Base-by-base conservation (phyloP, 345 rosid species). In the Firmiana major region DNA sequence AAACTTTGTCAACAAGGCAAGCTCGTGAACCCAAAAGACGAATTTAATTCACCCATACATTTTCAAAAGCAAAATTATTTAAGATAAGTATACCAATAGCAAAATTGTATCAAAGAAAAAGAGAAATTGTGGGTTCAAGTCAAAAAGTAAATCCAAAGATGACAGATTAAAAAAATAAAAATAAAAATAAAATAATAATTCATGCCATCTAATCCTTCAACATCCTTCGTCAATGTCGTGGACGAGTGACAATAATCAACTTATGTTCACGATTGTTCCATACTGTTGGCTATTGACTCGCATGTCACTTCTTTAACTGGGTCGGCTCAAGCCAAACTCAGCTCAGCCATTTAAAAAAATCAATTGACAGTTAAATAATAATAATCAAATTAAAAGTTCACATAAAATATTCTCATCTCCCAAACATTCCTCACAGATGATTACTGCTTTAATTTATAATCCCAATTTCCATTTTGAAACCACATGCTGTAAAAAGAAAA, bases 281-380 rank as follows among this genome's bases (percentile, higher is more conserved):
- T 9, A 63, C 34, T 31, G 34, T 53, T 75, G 71, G 16, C 72
- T 0, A 63, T 36, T 75, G 75, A 79, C 75, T 22, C 24, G 0
- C 19, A 34, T 21, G 71, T 75, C 78, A 71, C 15, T 6, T n/a
- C 34, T 51, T 71, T n/a, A 58, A 48, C 13, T 11, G n/a, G 78
- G 24, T 28, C 36, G 19, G 60, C 22, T 55, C 77, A 21, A 36
- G 24, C 38, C 24, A 53, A 45, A 5, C 26, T 4, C 45, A 65
- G 11, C 34, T 38, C 70, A 38, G 53, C 71, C 51, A 36, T 5
- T 3, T 13, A 1, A 28, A 48, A 48, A 40, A 43, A 9, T 31
- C 3, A n/a, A 63, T 38, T 9, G 73, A 46, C 38, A 69, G 26
- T 68, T 68, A 45, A 46, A 69, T 16, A 24, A 69, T 16, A 24